phyloP scores from a whole-genome alignment of 2,329 filamentous ascomycete genomes.

The Hypoxylon sp. region DNA sequence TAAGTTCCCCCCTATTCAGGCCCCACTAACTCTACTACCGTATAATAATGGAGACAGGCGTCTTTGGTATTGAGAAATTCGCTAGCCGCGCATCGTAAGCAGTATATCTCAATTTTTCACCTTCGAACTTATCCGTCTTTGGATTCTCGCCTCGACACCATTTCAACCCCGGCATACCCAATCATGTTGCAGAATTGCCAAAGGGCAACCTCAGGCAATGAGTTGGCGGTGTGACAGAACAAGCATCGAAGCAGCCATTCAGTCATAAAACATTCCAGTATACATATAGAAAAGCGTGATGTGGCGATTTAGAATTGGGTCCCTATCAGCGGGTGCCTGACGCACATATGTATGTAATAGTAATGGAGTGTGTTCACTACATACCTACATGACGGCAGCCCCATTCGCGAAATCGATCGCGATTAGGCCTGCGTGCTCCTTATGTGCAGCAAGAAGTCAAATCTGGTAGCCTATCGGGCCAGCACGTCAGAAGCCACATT shows the following conservation, averaged over 20 bases:
- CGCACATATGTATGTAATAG: conserved; percentile 16
- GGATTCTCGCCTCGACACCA: conserved; percentile 30
- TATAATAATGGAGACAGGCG: too few relatives aligned
- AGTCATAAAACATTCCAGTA: conserved; percentile 30
- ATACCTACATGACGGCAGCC: background rate
- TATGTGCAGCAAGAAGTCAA: conserved; percentile 30
- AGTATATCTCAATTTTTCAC: conserved; percentile 10
- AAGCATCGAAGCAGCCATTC: conserved; percentile 33
- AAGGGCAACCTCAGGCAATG: conserved; percentile 10
- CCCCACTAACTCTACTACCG: conserved; percentile 7
- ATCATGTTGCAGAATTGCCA: conserved; percentile 25
- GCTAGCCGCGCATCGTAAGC: conserved; percentile 22
- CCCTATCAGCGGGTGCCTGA: conserved; percentile 20
- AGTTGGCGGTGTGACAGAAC: conserved; percentile 45
- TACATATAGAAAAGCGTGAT: conserved; percentile 28
- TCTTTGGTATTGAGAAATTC: conserved; percentile 12
- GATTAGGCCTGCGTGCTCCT: conserved; percentile 31
- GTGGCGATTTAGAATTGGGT: conserved; percentile 43
- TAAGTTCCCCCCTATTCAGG: conserved; percentile 24
- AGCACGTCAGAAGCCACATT: conserved; percentile 35
- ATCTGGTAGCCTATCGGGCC: conserved; percentile 33
- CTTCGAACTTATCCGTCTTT: background rate
- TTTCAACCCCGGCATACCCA: conserved; percentile 13
- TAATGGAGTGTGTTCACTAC: conserved; percentile 3
- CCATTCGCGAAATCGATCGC: conserved; percentile 39